Evolutionary conservation across 2,329 filamentous ascomycete genomes (phyloP).

Genomic region (Paradendryphiella salina): DNA sequence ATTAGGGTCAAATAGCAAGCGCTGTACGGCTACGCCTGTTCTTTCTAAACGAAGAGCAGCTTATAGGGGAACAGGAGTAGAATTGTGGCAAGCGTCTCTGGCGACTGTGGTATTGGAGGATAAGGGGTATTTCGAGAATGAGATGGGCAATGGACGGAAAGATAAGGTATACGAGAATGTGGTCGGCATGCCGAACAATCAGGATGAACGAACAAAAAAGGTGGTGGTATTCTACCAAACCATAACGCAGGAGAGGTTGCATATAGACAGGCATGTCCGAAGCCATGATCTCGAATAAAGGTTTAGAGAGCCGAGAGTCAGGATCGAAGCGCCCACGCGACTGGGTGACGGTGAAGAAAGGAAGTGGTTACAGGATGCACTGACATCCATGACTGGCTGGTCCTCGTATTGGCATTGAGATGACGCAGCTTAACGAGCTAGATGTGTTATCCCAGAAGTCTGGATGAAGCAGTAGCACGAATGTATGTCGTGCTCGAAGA

Average conservation of each 20-base stretch:
- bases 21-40: conserved; percentile 4
- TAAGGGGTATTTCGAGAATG: not conserved
- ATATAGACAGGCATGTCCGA: conserved; percentile 8
- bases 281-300: not conserved
- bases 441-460: conserved; percentile 5
- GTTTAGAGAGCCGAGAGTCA: conserved; percentile 9
- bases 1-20: conserved; percentile 3
- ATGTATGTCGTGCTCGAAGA: conserved; percentile 20
- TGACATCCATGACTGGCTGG: not conserved
- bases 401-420: conserved; percentile 11
- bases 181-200: conserved; percentile 2
- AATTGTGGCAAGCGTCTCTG: not conserved
- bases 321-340: conserved; percentile 1
- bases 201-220: not conserved
- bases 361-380: conserved; percentile 12
- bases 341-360: conserved; percentile 10
- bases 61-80: not conserved
- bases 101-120: conserved; percentile 1
- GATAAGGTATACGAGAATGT: conserved; percentile 1
- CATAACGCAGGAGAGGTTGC: conserved; percentile 4
- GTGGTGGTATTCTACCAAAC: not conserved
- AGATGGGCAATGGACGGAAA: not conserved
- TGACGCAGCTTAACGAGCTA: conserved; percentile 17
- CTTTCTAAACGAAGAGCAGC: not conserved
- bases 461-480: conserved; percentile 9